Conservation (phyloP, 2,329 filamentous ascomycete genomes). For the Fusarium sp. region DNA sequence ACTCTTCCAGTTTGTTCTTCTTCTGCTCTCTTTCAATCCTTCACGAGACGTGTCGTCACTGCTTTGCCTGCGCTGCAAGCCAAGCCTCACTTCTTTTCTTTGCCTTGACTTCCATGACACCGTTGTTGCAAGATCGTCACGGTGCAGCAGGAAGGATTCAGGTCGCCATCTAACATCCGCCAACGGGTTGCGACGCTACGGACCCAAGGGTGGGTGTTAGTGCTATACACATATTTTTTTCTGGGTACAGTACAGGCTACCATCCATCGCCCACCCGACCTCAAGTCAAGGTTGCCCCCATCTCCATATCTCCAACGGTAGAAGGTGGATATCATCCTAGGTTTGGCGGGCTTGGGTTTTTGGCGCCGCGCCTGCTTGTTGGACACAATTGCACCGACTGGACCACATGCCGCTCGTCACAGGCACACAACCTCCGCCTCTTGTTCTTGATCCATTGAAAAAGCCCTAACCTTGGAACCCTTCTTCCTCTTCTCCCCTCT, state of each 20-base stretch:
- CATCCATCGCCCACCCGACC: slow-evolving; percentile 19
- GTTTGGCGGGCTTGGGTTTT: slow-evolving; percentile 8
- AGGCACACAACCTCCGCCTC: slow-evolving; percentile 17
- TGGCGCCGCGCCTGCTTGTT: slow-evolving; percentile 12
- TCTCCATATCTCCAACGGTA: slow-evolving; percentile 14
- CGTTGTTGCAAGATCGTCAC: not conserved
- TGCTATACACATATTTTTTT: slow-evolving; percentile 24
- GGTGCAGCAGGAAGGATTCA: not conserved
- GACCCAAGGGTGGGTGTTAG: slow-evolving; percentile 28
- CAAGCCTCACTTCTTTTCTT: slow-evolving; percentile 25
- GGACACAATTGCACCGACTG: slow-evolving; percentile 30
- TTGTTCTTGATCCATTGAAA: slow-evolving; percentile 3
- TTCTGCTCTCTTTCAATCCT: not conserved
- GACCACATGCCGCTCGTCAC: slow-evolving; percentile 34
- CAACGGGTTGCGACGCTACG: slow-evolving; percentile 10
- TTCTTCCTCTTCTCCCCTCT: not conserved
- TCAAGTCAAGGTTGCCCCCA: not conserved
- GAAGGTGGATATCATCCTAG: slow-evolving; percentile 6
- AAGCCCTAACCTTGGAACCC: slow-evolving; percentile 3
- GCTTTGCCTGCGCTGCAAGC: slow-evolving; percentile 15
- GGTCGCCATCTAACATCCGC: slow-evolving; percentile 15
- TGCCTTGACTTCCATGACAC: not conserved
- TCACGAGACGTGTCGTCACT: slow-evolving; percentile 5
- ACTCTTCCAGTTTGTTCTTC: not conserved
- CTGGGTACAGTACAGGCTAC: slow-evolving; percentile 6